These are phyloP conservation scores for Strobilomyces dryophilus DNA, from an alignment of 768 basidiomycete genomes.

Conservation along the genomic window DNA sequence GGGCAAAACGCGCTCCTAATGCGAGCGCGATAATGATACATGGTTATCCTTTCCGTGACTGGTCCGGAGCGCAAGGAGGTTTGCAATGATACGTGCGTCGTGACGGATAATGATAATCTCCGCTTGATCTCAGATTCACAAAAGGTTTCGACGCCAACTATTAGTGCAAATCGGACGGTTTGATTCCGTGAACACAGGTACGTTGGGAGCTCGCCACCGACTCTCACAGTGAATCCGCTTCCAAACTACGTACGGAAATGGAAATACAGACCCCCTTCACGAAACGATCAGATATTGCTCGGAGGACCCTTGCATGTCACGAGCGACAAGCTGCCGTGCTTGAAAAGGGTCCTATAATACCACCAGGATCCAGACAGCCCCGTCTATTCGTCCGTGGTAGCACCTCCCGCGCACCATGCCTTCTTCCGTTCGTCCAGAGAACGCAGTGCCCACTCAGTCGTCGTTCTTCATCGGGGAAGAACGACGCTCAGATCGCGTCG, in stretches of 20 bases:
- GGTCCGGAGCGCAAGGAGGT: constrained; percentile 15
- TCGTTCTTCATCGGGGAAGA: constrained; percentile 23
- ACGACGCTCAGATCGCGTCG: constrained; percentile 3
- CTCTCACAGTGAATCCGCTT: constrained; percentile 2
- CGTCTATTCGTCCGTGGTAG: neutral
- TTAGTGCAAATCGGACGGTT: constrained; percentile 20
- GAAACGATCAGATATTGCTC: neutral
- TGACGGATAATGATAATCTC: constrained; percentile 17
- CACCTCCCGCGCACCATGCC: constrained; percentile 12
- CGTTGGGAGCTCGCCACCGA: neutral
- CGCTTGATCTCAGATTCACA: constrained; percentile 25
- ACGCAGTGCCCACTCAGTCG: neutral
- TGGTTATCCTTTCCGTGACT: neutral
- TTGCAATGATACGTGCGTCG: neutral
- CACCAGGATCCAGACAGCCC: neutral
- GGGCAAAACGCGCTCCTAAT: constrained; percentile 1
- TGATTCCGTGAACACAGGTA: constrained; percentile 10
- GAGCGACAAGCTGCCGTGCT: constrained; percentile 4
- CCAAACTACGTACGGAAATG: neutral
- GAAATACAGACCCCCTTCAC: neutral
- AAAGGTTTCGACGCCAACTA: constrained; percentile 16
- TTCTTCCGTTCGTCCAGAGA: constrained; percentile 1
- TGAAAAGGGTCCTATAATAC: constrained; percentile 4
- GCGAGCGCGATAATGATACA: neutral
- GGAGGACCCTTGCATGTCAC: constrained; percentile 1